A percentile compares a stretch with the other conserved stretches of the same genome.
phyloP scores from a whole-genome alignment of 202 grass and related monocot species.

The Setaria viridis region DNA sequence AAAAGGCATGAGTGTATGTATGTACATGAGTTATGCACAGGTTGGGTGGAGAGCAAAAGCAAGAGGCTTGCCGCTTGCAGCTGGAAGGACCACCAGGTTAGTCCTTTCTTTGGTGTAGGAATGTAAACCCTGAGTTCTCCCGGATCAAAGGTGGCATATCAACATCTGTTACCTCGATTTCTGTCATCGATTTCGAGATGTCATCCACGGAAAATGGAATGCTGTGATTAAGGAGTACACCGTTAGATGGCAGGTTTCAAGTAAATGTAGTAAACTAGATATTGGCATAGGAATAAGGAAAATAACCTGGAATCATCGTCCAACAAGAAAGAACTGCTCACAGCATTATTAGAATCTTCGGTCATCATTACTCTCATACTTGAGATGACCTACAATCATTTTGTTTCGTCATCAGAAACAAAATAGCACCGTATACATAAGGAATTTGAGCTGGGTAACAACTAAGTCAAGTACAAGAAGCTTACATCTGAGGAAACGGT shows the following conservation, averaged over 20 bases:
- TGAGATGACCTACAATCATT: slow-evolving; percentile 75
- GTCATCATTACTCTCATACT: slow-evolving; percentile 98
- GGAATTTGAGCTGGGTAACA: not conserved
- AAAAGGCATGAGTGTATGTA: slow-evolving; percentile 64
- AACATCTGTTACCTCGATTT: slow-evolving; percentile 88
- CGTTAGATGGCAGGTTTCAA: slow-evolving; percentile 24
- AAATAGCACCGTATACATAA: not conserved
- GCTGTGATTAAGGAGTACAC: slow-evolving; percentile 60
- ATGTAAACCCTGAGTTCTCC: slow-evolving; percentile 94
- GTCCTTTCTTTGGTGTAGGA: slow-evolving; percentile 94
- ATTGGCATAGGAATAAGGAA: slow-evolving; percentile 27
- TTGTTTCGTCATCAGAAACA: slow-evolving; percentile 28
- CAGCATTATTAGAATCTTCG: slow-evolving; percentile 86
- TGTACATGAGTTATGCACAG: slow-evolving; percentile 88
- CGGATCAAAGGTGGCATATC: slow-evolving; percentile 90
- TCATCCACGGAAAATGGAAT: slow-evolving; percentile 98
- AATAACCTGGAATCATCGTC: slow-evolving; percentile 96
- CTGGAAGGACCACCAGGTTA: slow-evolving; percentile 35
- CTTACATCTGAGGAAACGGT: slow-evolving; percentile 97
- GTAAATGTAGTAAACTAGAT: slow-evolving; percentile 26
- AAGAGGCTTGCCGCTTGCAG: not conserved
- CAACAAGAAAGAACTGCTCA: slow-evolving; percentile 89
- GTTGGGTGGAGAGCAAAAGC: slow-evolving; percentile 35
- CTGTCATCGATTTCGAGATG: slow-evolving; percentile 93
- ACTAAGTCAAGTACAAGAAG: slow-evolving; percentile 44